Percentiles rank a stretch among this genome's conserved stretches.
phyloP scores from a whole-genome alignment of 139 green algal genomes.

The Nannochloris sp. region DNA sequence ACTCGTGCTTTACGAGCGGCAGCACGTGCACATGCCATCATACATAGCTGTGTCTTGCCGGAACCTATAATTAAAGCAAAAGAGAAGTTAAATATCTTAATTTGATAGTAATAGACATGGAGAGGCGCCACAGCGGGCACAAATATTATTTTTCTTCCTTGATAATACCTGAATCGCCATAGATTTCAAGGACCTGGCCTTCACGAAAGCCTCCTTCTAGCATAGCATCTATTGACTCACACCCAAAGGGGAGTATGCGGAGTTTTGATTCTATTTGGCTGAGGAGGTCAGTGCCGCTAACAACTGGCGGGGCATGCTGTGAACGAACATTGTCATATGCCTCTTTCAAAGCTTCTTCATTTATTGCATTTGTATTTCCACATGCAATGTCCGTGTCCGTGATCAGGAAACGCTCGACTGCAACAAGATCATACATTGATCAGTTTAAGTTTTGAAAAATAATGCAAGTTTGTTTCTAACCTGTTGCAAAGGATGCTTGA shows the following conservation, averaged over 20 bases:
- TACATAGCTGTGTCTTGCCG: conserved; percentile 35
- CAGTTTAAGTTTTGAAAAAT: neutral
- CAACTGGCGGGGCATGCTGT: neutral
- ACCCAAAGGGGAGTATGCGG: neutral
- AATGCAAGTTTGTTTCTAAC: neutral
- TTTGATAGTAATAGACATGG: neutral
- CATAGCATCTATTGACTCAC: conserved; percentile 9
- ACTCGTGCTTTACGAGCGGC: neutral
- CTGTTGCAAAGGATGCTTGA: neutral
- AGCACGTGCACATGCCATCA: conserved; percentile 4
- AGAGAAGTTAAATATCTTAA: neutral
- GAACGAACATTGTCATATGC: neutral
- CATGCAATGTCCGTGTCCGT: neutral
- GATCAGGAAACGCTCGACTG: neutral
- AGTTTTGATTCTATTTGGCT: neutral
- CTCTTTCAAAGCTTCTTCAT: neutral
- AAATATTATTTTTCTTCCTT: neutral
- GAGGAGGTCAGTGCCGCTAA: conserved; percentile 3
- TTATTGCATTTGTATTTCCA: neutral
- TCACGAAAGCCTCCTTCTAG: conserved; percentile 17
- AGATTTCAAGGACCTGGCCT: conserved; percentile 22
- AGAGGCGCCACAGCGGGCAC: too few relatives aligned
- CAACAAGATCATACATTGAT: too few relatives aligned
- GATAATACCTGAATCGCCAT: conserved; percentile 19
- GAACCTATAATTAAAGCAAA: conserved; percentile 1